Base-by-base conservation (phyloP, 805 yeast species). In the Kazachstania martiniae region DNA sequence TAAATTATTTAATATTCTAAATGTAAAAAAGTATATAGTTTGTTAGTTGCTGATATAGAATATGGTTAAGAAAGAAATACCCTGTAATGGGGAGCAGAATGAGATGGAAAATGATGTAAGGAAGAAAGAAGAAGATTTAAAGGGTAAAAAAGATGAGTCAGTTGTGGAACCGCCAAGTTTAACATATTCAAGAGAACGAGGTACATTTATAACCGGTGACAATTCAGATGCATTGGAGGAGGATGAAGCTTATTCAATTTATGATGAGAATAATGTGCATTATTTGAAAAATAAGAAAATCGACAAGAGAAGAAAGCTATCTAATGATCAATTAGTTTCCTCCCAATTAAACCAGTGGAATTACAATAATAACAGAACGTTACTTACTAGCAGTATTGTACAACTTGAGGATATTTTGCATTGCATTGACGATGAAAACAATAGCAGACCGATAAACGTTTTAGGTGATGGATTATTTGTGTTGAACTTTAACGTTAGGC, bases 301-400 rank as follows among this genome's bases (percentile, higher is more conserved):
- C 9, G 21, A 16, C 35, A 29, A 12, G 21, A 31, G 12, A n/a
- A 18, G 31, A 12, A 19, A 32, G 4, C 22, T 37, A 13, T 51
- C 53, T 1, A 45, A 46, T 28, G 48, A 44, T 24, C 31, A 36
- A n/a, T 19, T 46, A 33, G 35, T 49, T 9, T 48, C 49, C 6
- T 41, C 54, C 4, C 58, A 85, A 32, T 52, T 79, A 21, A 73
- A 76, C 37, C 95, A 87, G 49, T 58, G 79, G 35, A 80, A 73
- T 39, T 89, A 81, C 53, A 84, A 84, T 49, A 76, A 77, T 44
- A 77, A 77, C 59, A 69, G 80, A 34, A 61, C 73, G 0, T 67
- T 78, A 1, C 61, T 87, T 34, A 78, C 74, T 37, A 62, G 81
- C 32, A 66, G 77, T 1, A 76, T 81, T 35, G 59, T 66, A 38